Conservation (phyloP, 768 basidiomycete genomes). For the Tulasnella sp. region DNA sequence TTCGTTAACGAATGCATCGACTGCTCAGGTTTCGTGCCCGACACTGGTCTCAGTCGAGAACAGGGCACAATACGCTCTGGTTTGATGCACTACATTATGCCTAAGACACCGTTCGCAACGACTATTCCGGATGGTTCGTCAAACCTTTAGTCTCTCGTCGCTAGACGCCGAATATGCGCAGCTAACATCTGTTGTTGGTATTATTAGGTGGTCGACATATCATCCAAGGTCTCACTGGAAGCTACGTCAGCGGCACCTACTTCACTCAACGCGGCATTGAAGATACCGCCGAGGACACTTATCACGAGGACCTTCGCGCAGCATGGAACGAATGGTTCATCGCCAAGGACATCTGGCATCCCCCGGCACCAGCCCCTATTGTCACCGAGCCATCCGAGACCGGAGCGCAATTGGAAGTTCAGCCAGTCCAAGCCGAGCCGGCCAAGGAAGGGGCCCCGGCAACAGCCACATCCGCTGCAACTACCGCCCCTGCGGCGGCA, state of each 20-base stretch:
- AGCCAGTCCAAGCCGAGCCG: neutral
- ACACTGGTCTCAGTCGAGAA: slow-evolving; percentile 28
- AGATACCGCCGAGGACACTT: slow-evolving; percentile 20
- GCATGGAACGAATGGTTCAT: slow-evolving; percentile 22
- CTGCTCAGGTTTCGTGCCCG: slow-evolving; percentile 31
- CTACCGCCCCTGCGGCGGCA: slow-evolving; percentile 21
- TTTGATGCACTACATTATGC: slow-evolving; percentile 24
- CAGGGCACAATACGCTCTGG: neutral
- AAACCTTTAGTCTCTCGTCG: neutral
- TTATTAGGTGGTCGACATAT: slow-evolving; percentile 17
- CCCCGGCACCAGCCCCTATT: neutral
- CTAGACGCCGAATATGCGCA: neutral
- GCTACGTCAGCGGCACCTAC: slow-evolving; percentile 25
- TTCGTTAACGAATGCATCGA: neutral
- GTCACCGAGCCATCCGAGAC: neutral
- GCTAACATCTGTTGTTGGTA: neutral
- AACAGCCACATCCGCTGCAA: slow-evolving; percentile 28
- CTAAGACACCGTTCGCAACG: slow-evolving; percentile 28
- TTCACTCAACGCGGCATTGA: slow-evolving; percentile 12
- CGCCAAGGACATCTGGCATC: slow-evolving; percentile 12
- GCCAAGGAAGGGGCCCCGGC: neutral
- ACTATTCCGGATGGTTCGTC: slow-evolving; percentile 27
- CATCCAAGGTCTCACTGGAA: slow-evolving; percentile 10
- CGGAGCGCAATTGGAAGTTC: neutral
- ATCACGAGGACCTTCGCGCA: slow-evolving; percentile 13